Conservation (phyloP, 805 yeast genomes). For the Yarrowia divulgata region DNA sequence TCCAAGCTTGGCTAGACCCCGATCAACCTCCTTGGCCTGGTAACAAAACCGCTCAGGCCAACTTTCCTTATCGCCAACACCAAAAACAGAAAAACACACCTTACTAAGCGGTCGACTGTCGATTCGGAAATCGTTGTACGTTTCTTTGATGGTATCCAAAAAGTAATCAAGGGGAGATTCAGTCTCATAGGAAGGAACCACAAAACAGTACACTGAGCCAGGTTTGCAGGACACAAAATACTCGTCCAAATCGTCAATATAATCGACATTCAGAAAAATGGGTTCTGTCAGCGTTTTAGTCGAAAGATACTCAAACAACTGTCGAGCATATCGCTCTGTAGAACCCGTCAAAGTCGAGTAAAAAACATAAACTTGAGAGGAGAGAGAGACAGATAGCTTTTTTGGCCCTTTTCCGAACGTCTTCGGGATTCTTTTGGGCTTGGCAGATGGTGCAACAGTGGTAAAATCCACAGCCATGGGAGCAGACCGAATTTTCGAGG, state of each 20-base stretch:
- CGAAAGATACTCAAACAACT: slow-evolving; percentile 53
- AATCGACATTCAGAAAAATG: slow-evolving; percentile 72
- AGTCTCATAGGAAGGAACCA: slow-evolving; percentile 89
- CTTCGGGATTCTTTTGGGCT: slow-evolving; percentile 30
- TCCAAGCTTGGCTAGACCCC: slow-evolving; percentile 81
- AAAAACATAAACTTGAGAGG: slow-evolving; percentile 62
- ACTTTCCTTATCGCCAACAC: slow-evolving; percentile 85
- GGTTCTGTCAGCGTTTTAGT: slow-evolving; percentile 54
- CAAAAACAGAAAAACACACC: slow-evolving; percentile 78
- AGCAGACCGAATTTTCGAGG: too few relatives aligned
- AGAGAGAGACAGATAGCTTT: slow-evolving; percentile 38
- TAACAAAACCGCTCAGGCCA: slow-evolving; percentile 86
- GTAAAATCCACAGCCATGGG: slow-evolving; percentile 46
- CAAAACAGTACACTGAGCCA: slow-evolving; percentile 67
- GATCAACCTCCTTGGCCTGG: slow-evolving; percentile 79
- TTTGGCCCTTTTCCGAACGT: slow-evolving; percentile 42
- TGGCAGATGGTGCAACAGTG: slow-evolving; percentile 33
- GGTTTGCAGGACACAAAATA: slow-evolving; percentile 63
- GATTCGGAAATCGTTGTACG: slow-evolving; percentile 82
- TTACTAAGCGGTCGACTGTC: slow-evolving; percentile 78
- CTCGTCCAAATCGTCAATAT: slow-evolving; percentile 82
- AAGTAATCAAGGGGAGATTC: slow-evolving; percentile 92
- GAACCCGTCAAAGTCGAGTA: slow-evolving; percentile 89
- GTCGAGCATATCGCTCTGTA: slow-evolving; percentile 70
- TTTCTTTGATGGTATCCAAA: slow-evolving; percentile 78